Conservation (phyloP, 1,284 basidiomycete species). For the Flammula alnicola region DNA sequence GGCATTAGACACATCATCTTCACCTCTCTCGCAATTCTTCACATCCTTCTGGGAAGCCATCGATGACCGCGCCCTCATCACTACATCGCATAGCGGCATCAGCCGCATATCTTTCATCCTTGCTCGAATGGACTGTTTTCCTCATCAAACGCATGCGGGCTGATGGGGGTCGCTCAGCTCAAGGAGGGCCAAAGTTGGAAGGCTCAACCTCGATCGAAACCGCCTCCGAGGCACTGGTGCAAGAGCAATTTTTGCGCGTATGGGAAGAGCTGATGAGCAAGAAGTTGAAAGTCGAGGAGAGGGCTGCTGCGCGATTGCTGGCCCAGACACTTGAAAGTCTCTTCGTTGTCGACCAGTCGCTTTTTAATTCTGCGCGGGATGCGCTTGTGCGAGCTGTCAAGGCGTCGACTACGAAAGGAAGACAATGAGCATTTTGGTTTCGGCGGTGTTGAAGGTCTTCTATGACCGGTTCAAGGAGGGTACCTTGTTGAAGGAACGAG, state of each 20-base stretch:
- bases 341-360: slow-evolving; percentile 40
- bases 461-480: slow-evolving; percentile 35
- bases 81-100: slow-evolving; percentile 54
- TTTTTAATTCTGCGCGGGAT: slow-evolving; percentile 54
- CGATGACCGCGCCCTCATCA: slow-evolving; percentile 63
- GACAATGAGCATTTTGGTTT: slow-evolving; percentile 39
- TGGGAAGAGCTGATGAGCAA: slow-evolving; percentile 52
- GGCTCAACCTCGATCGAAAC: neutral
- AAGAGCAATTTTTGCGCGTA: slow-evolving; percentile 50
- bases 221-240: slow-evolving; percentile 36
- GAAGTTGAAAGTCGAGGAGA: slow-evolving; percentile 52
- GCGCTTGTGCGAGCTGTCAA: slow-evolving; percentile 36
- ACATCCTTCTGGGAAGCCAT: slow-evolving; percentile 79
- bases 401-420: slow-evolving; percentile 23
- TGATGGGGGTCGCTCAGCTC: slow-evolving; percentile 13
- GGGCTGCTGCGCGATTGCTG: slow-evolving; percentile 48
- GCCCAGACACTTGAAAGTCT: slow-evolving; percentile 49
- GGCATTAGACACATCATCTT: slow-evolving; percentile 9
- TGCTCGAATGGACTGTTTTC: slow-evolving; percentile 74
- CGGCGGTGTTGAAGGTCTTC: slow-evolving; percentile 49
- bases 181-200: neutral
- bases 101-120: slow-evolving; percentile 67
- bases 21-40: slow-evolving; percentile 57
- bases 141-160: slow-evolving; percentile 48
- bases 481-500: slow-evolving; percentile 18